Evolutionary conservation across 768 basidiomycete species (phyloP).

Genomic region (Hericium erinaceus): DNA sequence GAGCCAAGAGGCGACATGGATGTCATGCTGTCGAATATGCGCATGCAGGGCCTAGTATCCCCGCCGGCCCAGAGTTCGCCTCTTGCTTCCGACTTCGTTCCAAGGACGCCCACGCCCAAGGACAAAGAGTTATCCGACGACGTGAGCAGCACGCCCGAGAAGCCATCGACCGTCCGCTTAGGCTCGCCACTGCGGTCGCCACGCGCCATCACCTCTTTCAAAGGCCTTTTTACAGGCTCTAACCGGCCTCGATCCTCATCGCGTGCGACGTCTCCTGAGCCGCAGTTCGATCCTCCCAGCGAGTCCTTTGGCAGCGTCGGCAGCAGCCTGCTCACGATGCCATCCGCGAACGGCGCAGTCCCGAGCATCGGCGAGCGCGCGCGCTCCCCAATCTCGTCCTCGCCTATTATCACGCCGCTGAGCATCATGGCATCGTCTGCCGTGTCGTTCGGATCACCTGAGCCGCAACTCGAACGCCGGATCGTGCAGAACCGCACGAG

Average conservation of each 20-base stretch:
- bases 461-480: slow-evolving; percentile 8
- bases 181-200: slow-evolving; percentile 13
- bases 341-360: slow-evolving; percentile 31
- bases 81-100: slow-evolving; percentile 6
- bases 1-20: slow-evolving; percentile 78
- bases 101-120: background rate
- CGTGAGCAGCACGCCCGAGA: slow-evolving; percentile 4
- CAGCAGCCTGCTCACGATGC: slow-evolving; percentile 43
- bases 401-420: slow-evolving; percentile 16
- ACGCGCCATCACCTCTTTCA: slow-evolving; percentile 45
- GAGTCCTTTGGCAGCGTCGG: slow-evolving; percentile 53
- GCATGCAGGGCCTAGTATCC: slow-evolving; percentile 47
- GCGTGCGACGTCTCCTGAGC: slow-evolving; percentile 27
- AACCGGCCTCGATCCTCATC: slow-evolving; percentile 50
- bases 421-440: slow-evolving; percentile 11
- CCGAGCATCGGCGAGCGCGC: slow-evolving; percentile 15
- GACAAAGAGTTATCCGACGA: background rate
- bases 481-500: slow-evolving; percentile 13
- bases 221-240: slow-evolving; percentile 42
- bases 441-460: background rate
- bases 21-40: slow-evolving; percentile 68
- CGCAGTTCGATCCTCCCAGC: slow-evolving; percentile 23
- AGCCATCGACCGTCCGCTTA: slow-evolving; percentile 21
- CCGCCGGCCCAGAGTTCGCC: slow-evolving; percentile 21
- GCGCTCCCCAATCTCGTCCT: slow-evolving; percentile 12